Evolutionary conservation across 768 basidiomycete species (phyloP).

Genomic region (Russula sp.): DNA sequence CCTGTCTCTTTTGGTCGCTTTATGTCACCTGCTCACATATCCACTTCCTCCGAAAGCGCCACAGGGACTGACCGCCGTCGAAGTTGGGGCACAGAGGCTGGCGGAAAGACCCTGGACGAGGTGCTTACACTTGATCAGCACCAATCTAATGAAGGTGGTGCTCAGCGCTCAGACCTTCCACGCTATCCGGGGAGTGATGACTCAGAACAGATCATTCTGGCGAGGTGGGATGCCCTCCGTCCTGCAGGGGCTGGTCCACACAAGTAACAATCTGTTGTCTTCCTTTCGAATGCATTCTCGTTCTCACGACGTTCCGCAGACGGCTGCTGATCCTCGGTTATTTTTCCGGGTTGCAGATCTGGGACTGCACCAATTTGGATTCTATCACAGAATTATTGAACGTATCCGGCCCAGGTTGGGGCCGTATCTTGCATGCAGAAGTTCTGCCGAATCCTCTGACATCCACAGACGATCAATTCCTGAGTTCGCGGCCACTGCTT

Average conservation of each 20-base stretch:
- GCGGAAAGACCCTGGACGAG: conserved; percentile 26
- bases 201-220: conserved; percentile 39
- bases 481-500: conserved; percentile 32
- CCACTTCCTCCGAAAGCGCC: conserved; percentile 2
- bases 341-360: conserved; percentile 47
- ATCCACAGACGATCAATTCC: conserved; percentile 29
- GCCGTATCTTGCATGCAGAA: conserved; percentile 34
- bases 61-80: conserved; percentile 12
- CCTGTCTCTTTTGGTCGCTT: conserved; percentile 45
- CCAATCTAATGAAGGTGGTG: conserved; percentile 6
- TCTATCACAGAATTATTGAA: conserved; percentile 50
- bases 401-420: conserved; percentile 36
- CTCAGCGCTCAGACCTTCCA: conserved; percentile 19
- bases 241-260: conserved; percentile 13
- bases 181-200: conserved; percentile 29
- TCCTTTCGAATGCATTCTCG: neutral
- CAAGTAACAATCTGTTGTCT: conserved; percentile 19
- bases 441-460: conserved; percentile 35
- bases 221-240: conserved; percentile 38
- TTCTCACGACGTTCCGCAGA: conserved; percentile 26
- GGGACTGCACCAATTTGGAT: conserved; percentile 54
- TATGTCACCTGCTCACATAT: conserved; percentile 29
- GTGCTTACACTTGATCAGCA: conserved; percentile 24
- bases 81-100: conserved; percentile 16
- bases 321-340: conserved; percentile 52